Evolutionary conservation across 257 asterid genomes (phyloP).

Genomic region (Striga asiatica): DNA sequence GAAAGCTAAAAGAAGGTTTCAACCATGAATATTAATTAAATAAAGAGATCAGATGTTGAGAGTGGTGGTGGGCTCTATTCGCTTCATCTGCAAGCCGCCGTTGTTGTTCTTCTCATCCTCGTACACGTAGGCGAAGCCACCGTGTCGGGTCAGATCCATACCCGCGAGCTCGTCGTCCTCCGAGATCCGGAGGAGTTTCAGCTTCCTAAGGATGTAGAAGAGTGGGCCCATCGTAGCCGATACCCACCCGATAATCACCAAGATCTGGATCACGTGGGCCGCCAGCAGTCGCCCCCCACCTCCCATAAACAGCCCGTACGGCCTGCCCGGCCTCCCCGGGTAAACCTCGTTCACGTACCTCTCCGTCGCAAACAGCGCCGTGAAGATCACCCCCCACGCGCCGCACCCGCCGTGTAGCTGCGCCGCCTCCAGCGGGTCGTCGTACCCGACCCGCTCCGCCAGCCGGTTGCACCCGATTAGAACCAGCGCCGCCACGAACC

Average conservation of each 20-base stretch:
- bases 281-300: slow-evolving; percentile 62
- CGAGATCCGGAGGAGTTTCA: slow-evolving; percentile 66
- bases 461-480: slow-evolving; percentile 63
- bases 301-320: slow-evolving; percentile 86
- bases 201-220: slow-evolving; percentile 37
- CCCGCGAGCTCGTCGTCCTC: slow-evolving; percentile 83
- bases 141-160: slow-evolving; percentile 96
- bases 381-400: slow-evolving; percentile 74
- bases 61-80: slow-evolving; percentile 59
- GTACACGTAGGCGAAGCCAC: slow-evolving; percentile 75
- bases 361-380: slow-evolving; percentile 59
- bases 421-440: slow-evolving; percentile 91
- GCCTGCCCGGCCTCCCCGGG: slow-evolving; percentile 41
- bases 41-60: too few relatives aligned
- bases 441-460: slow-evolving; percentile 52
- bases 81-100: slow-evolving; percentile 38
- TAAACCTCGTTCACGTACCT: slow-evolving; percentile 63
- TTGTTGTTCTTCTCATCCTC: slow-evolving; percentile 34
- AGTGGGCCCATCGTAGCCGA: slow-evolving; percentile 81
- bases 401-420: slow-evolving; percentile 94
- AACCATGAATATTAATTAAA: too few relatives aligned
- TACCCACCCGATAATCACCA: slow-evolving; percentile 80
- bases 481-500: slow-evolving; percentile 76
- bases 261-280: slow-evolving; percentile 67
- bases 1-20: too few relatives aligned